These are phyloP conservation scores for Diaporthe citri DNA, from an alignment of 2,329 filamentous ascomycete species.

Conservation along the genomic window DNA sequence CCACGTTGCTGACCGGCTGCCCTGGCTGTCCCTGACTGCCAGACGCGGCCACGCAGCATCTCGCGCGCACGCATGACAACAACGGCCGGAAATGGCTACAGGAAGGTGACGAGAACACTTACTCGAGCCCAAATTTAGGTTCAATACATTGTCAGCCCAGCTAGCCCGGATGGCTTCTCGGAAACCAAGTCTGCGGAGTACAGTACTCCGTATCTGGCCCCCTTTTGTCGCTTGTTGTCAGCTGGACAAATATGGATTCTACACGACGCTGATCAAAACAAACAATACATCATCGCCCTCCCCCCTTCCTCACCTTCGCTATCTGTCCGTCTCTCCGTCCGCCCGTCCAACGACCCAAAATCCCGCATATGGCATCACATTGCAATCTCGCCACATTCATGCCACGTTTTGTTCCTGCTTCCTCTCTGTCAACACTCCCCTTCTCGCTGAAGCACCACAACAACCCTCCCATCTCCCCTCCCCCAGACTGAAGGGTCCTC, in stretches of 20 bases:
- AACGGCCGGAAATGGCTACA: neutral
- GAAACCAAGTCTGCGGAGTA: neutral
- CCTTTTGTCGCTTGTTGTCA: neutral
- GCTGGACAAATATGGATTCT: conserved; percentile 11
- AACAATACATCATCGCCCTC: conserved; percentile 31
- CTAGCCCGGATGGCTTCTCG: neutral
- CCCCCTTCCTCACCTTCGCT: neutral
- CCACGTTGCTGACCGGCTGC: conserved; percentile 14
- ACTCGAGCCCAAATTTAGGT: conserved; percentile 10
- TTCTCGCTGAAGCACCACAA: neutral
- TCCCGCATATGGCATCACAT: neutral
- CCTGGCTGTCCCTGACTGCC: conserved; percentile 27
- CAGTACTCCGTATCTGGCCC: neutral
- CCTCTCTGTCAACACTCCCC: neutral
- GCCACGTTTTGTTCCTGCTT: conserved; percentile 6
- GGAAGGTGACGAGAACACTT: neutral
- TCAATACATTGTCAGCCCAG: conserved; percentile 16
- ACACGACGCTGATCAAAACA: conserved; percentile 36
- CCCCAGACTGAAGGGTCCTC: conserved; percentile 19
- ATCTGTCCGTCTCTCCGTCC: neutral
- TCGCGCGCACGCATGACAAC: conserved; percentile 13
- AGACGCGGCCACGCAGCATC: neutral
- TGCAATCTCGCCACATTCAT: conserved; percentile 31
- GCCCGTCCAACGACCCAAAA: conserved; percentile 5
- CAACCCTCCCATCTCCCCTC: neutral